phyloP scores from a whole-genome alignment of 2,329 filamentous ascomycete genomes.

The Lecanosticta acicola region DNA sequence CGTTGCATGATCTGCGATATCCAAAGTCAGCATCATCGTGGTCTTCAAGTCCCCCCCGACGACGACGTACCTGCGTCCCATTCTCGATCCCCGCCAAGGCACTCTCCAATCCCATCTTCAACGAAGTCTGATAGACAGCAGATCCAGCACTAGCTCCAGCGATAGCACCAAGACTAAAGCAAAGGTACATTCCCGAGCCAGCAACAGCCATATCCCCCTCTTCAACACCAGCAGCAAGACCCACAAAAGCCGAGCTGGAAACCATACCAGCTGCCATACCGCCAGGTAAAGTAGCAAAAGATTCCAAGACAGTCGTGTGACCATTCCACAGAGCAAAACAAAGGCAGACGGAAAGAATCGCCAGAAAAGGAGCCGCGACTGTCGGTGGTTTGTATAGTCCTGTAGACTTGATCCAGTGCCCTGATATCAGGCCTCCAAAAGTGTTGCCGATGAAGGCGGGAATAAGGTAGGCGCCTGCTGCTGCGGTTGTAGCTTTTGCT shows the following conservation, averaged over 20 bases:
- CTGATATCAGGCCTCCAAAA: conserved; percentile 56
- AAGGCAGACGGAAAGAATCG: conserved; percentile 48
- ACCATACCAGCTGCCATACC: conserved; percentile 49
- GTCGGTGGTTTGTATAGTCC: conserved; percentile 55
- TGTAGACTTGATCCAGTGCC: conserved; percentile 52
- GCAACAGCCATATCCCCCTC: conserved; percentile 47
- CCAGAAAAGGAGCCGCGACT: conserved; percentile 46
- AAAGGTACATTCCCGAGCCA: conserved; percentile 44
- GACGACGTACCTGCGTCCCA: conserved; percentile 22
- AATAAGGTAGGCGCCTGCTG: conserved; percentile 57
- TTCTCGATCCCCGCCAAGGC: conserved; percentile 30
- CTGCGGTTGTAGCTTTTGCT: conserved; percentile 50
- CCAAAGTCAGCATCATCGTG: conserved; percentile 7
- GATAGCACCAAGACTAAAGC: conserved; percentile 40
- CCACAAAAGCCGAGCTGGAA: conserved; percentile 45
- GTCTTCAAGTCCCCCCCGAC: not conserved
- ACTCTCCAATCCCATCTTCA: conserved; percentile 30
- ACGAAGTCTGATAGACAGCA: conserved; percentile 34
- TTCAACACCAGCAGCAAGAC: conserved; percentile 44
- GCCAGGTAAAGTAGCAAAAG: conserved; percentile 37
- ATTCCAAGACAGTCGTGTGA: conserved; percentile 46
- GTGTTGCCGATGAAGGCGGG: conserved; percentile 65
- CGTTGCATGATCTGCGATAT: conserved; percentile 38
- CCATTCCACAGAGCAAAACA: conserved; percentile 56
- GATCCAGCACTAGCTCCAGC: conserved; percentile 37